Evolutionary conservation across 1,284 basidiomycete genomes (phyloP).

Genomic region (Ustilago tritici): DNA sequence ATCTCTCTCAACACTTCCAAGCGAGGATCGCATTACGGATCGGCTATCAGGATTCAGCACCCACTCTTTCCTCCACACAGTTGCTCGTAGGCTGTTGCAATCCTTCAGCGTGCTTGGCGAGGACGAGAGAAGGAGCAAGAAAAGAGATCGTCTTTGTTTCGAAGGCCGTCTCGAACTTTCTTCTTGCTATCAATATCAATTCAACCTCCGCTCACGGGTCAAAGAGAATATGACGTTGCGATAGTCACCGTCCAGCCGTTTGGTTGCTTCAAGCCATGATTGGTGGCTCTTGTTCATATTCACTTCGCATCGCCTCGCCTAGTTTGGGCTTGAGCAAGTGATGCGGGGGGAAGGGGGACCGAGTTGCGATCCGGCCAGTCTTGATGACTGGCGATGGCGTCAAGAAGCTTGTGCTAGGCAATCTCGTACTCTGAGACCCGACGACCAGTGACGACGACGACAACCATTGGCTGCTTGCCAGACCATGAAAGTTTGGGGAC

Average conservation of each 20-base stretch:
- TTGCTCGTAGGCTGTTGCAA: neutral
- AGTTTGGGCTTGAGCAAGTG: too few species aligned
- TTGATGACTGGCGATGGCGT: neutral
- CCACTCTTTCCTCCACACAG: neutral
- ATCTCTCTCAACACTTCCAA: slow-evolving; percentile 1
- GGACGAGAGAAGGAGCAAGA: neutral
- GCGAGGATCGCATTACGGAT: slow-evolving; percentile 32
- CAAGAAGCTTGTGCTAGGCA: neutral
- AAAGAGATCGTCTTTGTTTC: neutral
- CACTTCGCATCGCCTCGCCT: neutral
- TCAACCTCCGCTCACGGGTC: slow-evolving; percentile 7
- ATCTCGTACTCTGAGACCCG: neutral
- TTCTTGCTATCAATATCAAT: neutral
- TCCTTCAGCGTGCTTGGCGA: neutral
- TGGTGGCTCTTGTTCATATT: neutral
- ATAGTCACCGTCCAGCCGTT: neutral
- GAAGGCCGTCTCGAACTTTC: neutral
- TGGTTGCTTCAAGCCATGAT: neutral
- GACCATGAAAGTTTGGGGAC: slow-evolving; percentile 2
- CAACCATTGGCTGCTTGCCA: neutral
- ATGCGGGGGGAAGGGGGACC: neutral
- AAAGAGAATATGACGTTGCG: slow-evolving; percentile 5
- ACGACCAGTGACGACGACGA: slow-evolving; percentile 6
- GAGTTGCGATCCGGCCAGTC: neutral
- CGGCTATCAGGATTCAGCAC: slow-evolving; percentile 7